Evolutionary conservation across 164 flowering plant species (phyloP), one percentile per base, ranked within the genome.

Genomic region (Sextonia rubra): DNA sequence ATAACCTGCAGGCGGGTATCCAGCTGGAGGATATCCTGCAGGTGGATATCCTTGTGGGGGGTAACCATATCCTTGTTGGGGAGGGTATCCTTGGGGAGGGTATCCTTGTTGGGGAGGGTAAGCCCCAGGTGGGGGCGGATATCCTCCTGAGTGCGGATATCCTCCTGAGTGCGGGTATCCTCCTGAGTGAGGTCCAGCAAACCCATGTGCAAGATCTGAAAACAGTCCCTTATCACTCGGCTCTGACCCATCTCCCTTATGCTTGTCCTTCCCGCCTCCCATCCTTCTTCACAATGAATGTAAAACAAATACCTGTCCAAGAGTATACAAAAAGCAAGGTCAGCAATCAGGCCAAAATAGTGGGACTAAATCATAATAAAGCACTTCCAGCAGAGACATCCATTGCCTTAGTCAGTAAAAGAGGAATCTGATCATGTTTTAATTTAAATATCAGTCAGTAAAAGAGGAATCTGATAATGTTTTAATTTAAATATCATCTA

Each of bases 241-340:
- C 27, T 75, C 80, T 15, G 69, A 66, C 30, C 75, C 75, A 30
- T 75, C 75, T 12, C 25, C 64, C 55, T 73, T 20, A 52, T 81
- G 77, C 73, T 82, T 78, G 77, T 85, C 87, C 65, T 85, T 84
- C 62, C 89, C 89, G 27, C 87, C 87, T 60, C 89, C 89, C 89
- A 85, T 86, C 71, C 17, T 76, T 52, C 58, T 67, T 71, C 47
- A 58, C 30, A n/a, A 26, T 47, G 32, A 37, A 12, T 62, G 26
- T 23, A 23, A 24, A 11, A 62, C 65, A 64, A 64, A 64, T 5
- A 64, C 47, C 67, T 64, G 67, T 29, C 64, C 12, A 61, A 61
- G 24, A 61, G 26, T 3, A 61, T 12, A 61, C 17, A 61, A 2
- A 64, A 64, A 64, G 12, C 17, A 12, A 30, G 12, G 12, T 29